phyloP scores from a whole-genome alignment of 2,329 filamentous ascomycete species.

The Pestalotiopsis fici region DNA sequence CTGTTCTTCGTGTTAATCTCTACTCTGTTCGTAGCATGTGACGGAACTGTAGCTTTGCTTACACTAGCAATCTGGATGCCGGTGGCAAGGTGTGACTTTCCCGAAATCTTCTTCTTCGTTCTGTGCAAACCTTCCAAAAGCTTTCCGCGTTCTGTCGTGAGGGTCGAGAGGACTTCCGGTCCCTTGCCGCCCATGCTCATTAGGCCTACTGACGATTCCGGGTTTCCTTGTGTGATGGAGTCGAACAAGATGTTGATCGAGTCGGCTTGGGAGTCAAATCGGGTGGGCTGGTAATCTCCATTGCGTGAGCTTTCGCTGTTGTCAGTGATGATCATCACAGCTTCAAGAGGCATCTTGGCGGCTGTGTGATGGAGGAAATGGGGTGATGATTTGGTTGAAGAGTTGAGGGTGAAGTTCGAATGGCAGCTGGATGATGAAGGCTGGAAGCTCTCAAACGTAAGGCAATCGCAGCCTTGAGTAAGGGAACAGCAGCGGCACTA shows the following conservation, averaged over 20 bases:
- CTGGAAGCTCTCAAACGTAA: conserved; percentile 15
- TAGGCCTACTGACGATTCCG: conserved; percentile 93
- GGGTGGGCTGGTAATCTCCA: conserved; percentile 86
- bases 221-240: conserved; percentile 91
- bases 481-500: conserved; percentile 1
- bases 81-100: conserved; percentile 84
- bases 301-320: conserved; percentile 99
- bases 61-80: conserved; percentile 95
- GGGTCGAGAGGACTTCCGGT: conserved; percentile 94
- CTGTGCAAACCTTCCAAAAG: conserved; percentile 89
- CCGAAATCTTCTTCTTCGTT: conserved; percentile 88
- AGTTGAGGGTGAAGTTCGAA: neutral
- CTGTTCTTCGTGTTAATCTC: conserved; percentile 45
- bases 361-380: conserved; percentile 11
- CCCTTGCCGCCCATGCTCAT: conserved; percentile 99
- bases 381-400: conserved; percentile 10
- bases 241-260: conserved; percentile 95
- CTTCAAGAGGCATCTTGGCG: conserved; percentile 92
- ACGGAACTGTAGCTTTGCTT: conserved; percentile 38
- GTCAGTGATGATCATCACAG: conserved; percentile 99
- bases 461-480: conserved; percentile 10
- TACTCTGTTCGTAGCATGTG: neutral
- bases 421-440: conserved; percentile 8
- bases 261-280: conserved; percentile 95
- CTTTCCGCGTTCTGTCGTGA: conserved; percentile 95